phyloP scores from a whole-genome alignment of 352 stramenopile species.

The Hyaloperonospora arabidopsidis region DNA sequence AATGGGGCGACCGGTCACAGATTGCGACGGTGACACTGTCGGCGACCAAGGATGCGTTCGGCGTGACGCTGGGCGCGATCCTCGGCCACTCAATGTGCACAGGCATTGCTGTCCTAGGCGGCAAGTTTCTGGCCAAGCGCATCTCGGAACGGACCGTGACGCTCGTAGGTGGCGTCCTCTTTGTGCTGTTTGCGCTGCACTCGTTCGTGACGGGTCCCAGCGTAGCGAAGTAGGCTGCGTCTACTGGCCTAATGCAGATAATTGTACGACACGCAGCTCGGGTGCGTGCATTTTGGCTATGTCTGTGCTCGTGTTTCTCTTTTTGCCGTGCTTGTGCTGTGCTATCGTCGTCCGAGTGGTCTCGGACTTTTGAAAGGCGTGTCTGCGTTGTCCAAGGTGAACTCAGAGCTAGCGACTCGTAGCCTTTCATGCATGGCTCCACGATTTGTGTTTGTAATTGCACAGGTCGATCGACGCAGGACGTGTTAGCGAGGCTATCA shows the following conservation, averaged over 20 bases:
- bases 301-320: slow-evolving; percentile 10
- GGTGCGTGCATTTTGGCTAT: slow-evolving; percentile 16
- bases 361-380: slow-evolving; percentile 8
- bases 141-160: slow-evolving; percentile 97
- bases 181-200: slow-evolving; percentile 95
- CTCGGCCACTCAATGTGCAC: slow-evolving; percentile 98
- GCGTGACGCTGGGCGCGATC: slow-evolving; percentile 93
- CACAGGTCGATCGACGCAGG: too few relatives aligned
- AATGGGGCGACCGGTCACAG: slow-evolving; percentile 98
- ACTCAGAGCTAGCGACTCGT: too few relatives aligned
- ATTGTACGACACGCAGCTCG: slow-evolving; percentile 12
- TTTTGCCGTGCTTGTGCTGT: slow-evolving; percentile 4
- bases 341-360: slow-evolving; percentile 8
- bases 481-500: too few relatives aligned
- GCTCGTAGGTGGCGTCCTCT: slow-evolving; percentile 92
- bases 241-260: slow-evolving; percentile 8
- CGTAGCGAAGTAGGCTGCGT: slow-evolving; percentile 20
- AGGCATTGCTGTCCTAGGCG: slow-evolving; percentile 94
- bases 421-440: too few relatives aligned
- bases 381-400: slow-evolving; percentile 24
- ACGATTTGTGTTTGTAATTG: too few relatives aligned
- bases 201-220: slow-evolving; percentile 87
- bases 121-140: slow-evolving; percentile 94
- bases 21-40: slow-evolving; percentile 98
- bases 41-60: slow-evolving; percentile 91